phyloP scores from a whole-genome alignment of 2,329 filamentous ascomycete genomes.

The Calonectria leucothoes region DNA sequence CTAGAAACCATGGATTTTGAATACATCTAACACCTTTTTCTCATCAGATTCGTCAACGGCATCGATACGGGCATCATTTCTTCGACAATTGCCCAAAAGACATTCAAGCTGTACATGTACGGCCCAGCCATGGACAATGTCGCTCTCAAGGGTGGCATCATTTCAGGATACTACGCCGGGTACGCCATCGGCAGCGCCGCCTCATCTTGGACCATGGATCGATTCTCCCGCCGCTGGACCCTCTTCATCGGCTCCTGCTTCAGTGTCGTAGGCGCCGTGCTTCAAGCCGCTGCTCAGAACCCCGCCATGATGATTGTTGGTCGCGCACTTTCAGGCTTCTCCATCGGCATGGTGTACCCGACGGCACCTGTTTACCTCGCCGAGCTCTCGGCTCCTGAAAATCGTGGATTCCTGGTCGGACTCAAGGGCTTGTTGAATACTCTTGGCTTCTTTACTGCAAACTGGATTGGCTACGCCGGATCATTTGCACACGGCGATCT shows the following conservation, averaged over 20 bases:
- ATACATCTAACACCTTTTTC: neutral
- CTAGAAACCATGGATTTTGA: neutral
- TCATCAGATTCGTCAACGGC: constrained; percentile 19
- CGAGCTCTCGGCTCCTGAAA: constrained; percentile 56
- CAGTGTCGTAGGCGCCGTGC: constrained; percentile 50
- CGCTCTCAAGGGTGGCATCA: constrained; percentile 12
- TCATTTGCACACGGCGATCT: constrained; percentile 45
- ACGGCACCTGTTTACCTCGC: constrained; percentile 49
- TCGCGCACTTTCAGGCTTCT: constrained; percentile 55
- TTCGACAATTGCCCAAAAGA: constrained; percentile 20
- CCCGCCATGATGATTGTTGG: constrained; percentile 55
- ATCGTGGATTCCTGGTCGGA: constrained; percentile 56
- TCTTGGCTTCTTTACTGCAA: constrained; percentile 30
- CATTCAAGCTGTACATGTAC: constrained; percentile 29
- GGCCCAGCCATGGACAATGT: constrained; percentile 18
- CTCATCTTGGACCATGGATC: constrained; percentile 22
- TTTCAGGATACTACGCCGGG: constrained; percentile 25
- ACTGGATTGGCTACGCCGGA: constrained; percentile 42
- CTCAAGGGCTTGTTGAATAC: constrained; percentile 47
- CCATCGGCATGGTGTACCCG: constrained; percentile 49
- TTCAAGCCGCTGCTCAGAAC: constrained; percentile 54
- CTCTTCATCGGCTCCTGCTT: constrained; percentile 11
- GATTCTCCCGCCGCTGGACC: constrained; percentile 21
- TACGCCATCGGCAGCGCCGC: constrained; percentile 19
- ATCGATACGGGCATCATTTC: constrained; percentile 27